phyloP scores from a whole-genome alignment of 805 yeast genomes.

The Lachancea waltii region DNA sequence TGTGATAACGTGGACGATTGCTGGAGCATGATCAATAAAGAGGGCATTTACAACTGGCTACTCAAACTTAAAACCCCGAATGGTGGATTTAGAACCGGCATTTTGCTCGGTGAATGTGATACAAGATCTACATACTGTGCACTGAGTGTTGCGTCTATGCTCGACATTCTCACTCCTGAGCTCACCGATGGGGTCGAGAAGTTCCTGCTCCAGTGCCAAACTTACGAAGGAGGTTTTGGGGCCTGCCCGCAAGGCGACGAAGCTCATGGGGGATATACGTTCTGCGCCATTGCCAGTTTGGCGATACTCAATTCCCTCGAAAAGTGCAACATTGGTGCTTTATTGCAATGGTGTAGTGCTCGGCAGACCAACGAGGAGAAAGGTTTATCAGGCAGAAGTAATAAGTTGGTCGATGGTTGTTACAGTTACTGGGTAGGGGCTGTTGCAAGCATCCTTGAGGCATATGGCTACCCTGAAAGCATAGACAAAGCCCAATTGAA shows the following conservation, averaged over 20 bases:
- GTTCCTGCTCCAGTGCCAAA: constrained; percentile 70
- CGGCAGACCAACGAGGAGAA: constrained; percentile 75
- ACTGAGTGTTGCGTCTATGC: constrained; percentile 59
- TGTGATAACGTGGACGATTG: constrained; percentile 38
- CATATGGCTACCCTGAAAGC: constrained; percentile 26
- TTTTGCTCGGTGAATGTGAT: constrained; percentile 67
- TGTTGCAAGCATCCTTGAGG: constrained; percentile 45
- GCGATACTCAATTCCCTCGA: constrained; percentile 41
- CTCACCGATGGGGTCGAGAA: constrained; percentile 45
- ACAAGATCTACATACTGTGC: constrained; percentile 85
- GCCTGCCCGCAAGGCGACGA: constrained; percentile 71
- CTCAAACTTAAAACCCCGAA: constrained; percentile 51
- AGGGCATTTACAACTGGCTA: constrained; percentile 56
- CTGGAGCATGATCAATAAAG: constrained; percentile 42
- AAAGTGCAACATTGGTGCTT: constrained; percentile 40
- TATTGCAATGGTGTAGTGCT: constrained; percentile 60
- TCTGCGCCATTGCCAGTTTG: constrained; percentile 72
- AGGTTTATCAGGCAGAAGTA: constrained; percentile 84
- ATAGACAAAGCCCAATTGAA: constrained; percentile 53
- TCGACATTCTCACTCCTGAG: constrained; percentile 57
- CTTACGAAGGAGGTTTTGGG: constrained; percentile 93
- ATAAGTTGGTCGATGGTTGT: constrained; percentile 93
- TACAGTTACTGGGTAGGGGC: constrained; percentile 96
- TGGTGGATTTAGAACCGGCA: constrained; percentile 57
- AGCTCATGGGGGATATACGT: constrained; percentile 97